Evolutionary conservation across 495 filamentous ascomycete genomes (phyloP).

Genomic region (Penicillium alfredii): DNA sequence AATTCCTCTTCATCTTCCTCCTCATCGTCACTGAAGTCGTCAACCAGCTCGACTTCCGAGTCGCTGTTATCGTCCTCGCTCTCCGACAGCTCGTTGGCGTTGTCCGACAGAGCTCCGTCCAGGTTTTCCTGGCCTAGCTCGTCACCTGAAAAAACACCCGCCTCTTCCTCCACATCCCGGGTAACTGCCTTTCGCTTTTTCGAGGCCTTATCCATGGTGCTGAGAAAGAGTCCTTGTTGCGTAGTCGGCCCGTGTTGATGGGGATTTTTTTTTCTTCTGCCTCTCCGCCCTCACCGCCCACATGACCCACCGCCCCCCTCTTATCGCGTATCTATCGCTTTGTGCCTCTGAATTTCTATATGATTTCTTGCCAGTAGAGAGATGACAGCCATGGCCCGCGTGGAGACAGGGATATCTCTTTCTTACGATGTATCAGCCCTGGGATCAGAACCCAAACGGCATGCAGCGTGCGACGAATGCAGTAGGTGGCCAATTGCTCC

Average conservation of each 20-base stretch:
- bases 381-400: slow-evolving; percentile 1
- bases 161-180: slow-evolving; percentile 46
- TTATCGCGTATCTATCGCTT: slow-evolving; percentile 24
- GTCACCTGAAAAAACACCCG: slow-evolving; percentile 53
- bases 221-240: too few relatives aligned
- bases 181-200: slow-evolving; percentile 58
- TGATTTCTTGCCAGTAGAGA: too few relatives aligned
- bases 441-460: slow-evolving; percentile 24
- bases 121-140: slow-evolving; percentile 59
- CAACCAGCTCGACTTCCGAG: slow-evolving; percentile 40
- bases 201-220: slow-evolving; percentile 35
- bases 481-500: too few relatives aligned
- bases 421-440: slow-evolving; percentile 3
- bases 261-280: slow-evolving; percentile 35
- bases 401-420: background rate
- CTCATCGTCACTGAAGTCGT: slow-evolving; percentile 42
- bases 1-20: slow-evolving; percentile 39
- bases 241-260: slow-evolving; percentile 9
- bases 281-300: slow-evolving; percentile 36
- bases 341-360: background rate
- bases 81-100: slow-evolving; percentile 44
- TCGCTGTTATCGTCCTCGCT: slow-evolving; percentile 41
- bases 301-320: slow-evolving; percentile 37
- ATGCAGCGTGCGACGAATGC: slow-evolving; percentile 42
- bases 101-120: slow-evolving; percentile 60